A percentile compares a stretch with the other conserved stretches of the same genome.
Conservation (phyloP, 2,329 filamentous ascomycete species). For the Aspergillus novofumigatus region DNA sequence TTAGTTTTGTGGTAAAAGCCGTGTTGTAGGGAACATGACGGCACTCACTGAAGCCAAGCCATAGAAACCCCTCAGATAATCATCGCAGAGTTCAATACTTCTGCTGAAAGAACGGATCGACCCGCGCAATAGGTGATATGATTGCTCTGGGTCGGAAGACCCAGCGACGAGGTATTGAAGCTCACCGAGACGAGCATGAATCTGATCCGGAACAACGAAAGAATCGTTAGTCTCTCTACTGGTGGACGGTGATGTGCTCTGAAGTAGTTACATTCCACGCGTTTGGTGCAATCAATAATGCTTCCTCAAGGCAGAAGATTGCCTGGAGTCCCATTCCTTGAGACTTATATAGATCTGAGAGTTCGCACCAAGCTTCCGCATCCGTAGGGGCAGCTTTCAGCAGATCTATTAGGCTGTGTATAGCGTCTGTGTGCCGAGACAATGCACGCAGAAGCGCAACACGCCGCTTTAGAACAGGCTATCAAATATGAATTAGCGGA, state of each 20-base stretch:
- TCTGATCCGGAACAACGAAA: slow-evolving; percentile 44
- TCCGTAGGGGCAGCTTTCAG: slow-evolving; percentile 84
- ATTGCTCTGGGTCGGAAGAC: slow-evolving; percentile 33
- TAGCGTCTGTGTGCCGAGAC: slow-evolving; percentile 66
- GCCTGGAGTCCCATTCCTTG: slow-evolving; percentile 78
- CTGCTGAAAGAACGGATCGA: slow-evolving; percentile 81
- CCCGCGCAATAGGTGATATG: slow-evolving; percentile 57
- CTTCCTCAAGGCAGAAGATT: slow-evolving; percentile 85
- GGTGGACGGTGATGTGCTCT: neutral
- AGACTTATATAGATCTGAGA: slow-evolving; percentile 78
- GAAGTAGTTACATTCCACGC: slow-evolving; percentile 77
- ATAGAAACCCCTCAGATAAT: slow-evolving; percentile 89
- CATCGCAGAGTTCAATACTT: slow-evolving; percentile 88
- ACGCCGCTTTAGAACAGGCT: slow-evolving; percentile 82
- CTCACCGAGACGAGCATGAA: slow-evolving; percentile 84
- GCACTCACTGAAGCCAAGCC: slow-evolving; percentile 71
- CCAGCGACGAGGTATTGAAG: slow-evolving; percentile 64
- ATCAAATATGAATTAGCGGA: slow-evolving; percentile 26
- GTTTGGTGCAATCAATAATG: slow-evolving; percentile 79
- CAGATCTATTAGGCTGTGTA: slow-evolving; percentile 67
- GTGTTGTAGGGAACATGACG: neutral
- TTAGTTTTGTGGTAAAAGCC: neutral
- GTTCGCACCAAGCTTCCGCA: slow-evolving; percentile 87
- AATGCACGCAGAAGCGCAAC: slow-evolving; percentile 75
- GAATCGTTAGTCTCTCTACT: neutral